phyloP scores from a whole-genome alignment of 2,329 filamentous ascomycete genomes.

The Pseudogymnoascus sp. region DNA sequence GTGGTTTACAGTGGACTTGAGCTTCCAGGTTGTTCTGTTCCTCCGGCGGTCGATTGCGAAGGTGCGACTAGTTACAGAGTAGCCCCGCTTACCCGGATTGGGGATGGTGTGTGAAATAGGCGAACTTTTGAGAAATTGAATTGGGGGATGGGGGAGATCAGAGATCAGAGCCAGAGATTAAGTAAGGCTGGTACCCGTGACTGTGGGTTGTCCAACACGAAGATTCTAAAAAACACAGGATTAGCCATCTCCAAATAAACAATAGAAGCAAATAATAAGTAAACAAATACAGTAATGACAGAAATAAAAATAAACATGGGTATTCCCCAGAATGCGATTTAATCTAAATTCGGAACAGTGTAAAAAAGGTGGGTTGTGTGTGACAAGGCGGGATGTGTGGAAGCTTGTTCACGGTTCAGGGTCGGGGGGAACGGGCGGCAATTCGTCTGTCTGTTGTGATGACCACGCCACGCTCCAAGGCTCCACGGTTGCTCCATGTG shows the following conservation, averaged over 20 bases:
- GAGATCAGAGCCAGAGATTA: background rate
- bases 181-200: background rate
- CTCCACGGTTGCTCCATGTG: background rate
- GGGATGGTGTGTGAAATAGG: background rate
- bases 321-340: background rate
- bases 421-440: background rate
- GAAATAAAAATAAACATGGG: background rate
- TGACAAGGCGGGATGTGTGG: background rate
- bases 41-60: constrained; percentile 6
- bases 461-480: background rate
- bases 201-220: background rate
- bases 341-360: background rate
- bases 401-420: background rate
- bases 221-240: background rate
- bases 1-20: constrained; percentile 5
- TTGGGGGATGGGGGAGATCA: too few species aligned
- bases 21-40: constrained; percentile 8
- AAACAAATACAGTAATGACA: too few species aligned
- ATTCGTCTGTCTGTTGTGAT: background rate
- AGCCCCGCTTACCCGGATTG: background rate
- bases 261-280: background rate
- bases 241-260: background rate
- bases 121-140: background rate
- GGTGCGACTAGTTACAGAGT: constrained; percentile 5
- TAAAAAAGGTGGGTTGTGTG: background rate